phyloP scores from a whole-genome alignment of 805 yeast species.

The Torulaspora franciscae region DNA sequence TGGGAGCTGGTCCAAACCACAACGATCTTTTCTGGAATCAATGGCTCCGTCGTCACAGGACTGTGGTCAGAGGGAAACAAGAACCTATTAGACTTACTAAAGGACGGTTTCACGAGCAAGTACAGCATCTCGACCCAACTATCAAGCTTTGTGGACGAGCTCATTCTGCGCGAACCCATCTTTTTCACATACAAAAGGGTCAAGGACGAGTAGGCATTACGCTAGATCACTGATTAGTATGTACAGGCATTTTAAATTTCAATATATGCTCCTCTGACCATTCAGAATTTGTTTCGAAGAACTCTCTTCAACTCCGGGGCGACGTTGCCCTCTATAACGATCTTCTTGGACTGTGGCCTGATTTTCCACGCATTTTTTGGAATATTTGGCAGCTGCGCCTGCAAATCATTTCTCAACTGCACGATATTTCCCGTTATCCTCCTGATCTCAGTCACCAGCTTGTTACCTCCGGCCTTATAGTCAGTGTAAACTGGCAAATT shows the following conservation, averaged over 20 bases:
- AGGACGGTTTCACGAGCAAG: conserved; percentile 14
- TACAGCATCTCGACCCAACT: conserved; percentile 9
- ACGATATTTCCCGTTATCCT: conserved; percentile 63
- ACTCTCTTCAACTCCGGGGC: conserved; percentile 35
- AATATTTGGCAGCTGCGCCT: conserved; percentile 45
- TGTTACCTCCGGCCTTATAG: conserved; percentile 51
- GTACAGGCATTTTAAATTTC: conserved; percentile 8
- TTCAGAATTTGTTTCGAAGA: conserved; percentile 18
- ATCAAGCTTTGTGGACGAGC: conserved; percentile 17
- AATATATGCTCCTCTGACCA: not conserved
- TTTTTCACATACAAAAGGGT: conserved; percentile 30
- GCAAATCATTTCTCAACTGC: conserved; percentile 63
- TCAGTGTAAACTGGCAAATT: conserved; percentile 80
- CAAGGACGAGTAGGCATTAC: not conserved
- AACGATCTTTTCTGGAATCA: conserved; percentile 41
- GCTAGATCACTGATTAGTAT: conserved; percentile 11
- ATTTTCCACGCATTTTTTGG: conserved; percentile 45
- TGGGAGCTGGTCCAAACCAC: conserved; percentile 45
- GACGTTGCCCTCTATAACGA: conserved; percentile 50
- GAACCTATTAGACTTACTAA: conserved; percentile 15
- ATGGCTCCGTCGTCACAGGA: conserved; percentile 23
- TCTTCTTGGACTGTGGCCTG: conserved; percentile 46
- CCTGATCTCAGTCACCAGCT: conserved; percentile 66
- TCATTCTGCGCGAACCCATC: conserved; percentile 25
- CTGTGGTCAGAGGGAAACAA: conserved; percentile 18